Base-by-base conservation (phyloP, 345 rosid genomes). In the Crucihimalaya himalaica region DNA sequence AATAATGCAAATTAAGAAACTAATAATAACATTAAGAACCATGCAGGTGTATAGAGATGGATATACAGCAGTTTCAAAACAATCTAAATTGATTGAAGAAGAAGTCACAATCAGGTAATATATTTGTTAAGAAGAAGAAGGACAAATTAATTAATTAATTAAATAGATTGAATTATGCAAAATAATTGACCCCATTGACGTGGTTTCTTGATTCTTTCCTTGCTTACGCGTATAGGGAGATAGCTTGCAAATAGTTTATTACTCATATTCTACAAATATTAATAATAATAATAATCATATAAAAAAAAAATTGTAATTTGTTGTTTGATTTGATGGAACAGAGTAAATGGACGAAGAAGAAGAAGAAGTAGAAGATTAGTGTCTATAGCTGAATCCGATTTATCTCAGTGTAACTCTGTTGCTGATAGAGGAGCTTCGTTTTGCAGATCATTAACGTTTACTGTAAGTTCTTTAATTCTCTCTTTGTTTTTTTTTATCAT, bases 1-100 rank as follows among this genome's bases (percentile, higher is more conserved):
- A n/a, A 45, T 21, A 43, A 23, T 27, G 48, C 21, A 16, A 11
- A 48, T 23, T 35, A 35, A 25, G 50, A 31, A 43, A 16, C 13
- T 64, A 48, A 19, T 64, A 48, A 19, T 14, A 63, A 62, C 10
- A 42, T 13, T 18, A 13, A 21, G 48, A 72, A 3, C 40, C 29
- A 16, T 75, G 77, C 86, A 94, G 96, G 87, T 81, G 39, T 94
- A 88, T 71, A 83, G 74, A 79, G 86, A 89, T 53, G 96, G 97
- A 67, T 91, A 89, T 63, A 84, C 88, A 6, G 89, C 86, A 69
- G 43, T 89, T 70, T 59, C 84, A 23, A 93, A 87, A 76, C 88
- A 84, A 81, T 63, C 84, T 21, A 84, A 81, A 75, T 43, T 79
- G 23, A 73, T 84, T 6, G 96, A 90, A 56, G 81, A 78, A 56